Conservation (phyloP, 2,329 filamentous ascomycete genomes). For the Sordariomycetes sp. region DNA sequence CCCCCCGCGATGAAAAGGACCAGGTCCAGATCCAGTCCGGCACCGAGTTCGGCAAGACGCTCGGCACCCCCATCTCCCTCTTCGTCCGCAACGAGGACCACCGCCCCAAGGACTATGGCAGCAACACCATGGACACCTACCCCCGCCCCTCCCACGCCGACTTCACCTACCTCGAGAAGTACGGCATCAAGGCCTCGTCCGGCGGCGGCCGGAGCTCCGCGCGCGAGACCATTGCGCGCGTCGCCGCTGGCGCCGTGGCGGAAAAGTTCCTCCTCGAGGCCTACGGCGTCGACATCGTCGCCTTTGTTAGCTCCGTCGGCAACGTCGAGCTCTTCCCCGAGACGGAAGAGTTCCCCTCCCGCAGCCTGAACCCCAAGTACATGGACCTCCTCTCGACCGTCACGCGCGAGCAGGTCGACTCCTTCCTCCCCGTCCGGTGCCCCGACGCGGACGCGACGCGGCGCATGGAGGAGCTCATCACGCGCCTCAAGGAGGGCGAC, state of each 20-base stretch:
- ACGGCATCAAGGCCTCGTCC: conserved; percentile 82
- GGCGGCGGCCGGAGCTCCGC: conserved; percentile 85
- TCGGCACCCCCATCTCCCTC: conserved; percentile 84
- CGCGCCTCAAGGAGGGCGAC: conserved; percentile 59
- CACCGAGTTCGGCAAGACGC: conserved; percentile 76
- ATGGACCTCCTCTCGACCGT: conserved; percentile 60
- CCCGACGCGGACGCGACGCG: conserved; percentile 51
- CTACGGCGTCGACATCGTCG: conserved; percentile 81
- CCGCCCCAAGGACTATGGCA: conserved; percentile 80
- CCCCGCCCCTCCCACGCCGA: conserved; percentile 89
- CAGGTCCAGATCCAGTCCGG: conserved; percentile 85
- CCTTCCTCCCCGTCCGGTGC: conserved; percentile 76
- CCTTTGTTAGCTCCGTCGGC: conserved; percentile 80
- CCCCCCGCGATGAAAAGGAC: conserved; percentile 87
- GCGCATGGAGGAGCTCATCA: conserved; percentile 70
- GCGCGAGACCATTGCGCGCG: conserved; percentile 87
- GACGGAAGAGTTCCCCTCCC: conserved; percentile 51
- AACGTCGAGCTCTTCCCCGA: conserved; percentile 63
- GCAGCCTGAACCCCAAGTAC: conserved; percentile 67
- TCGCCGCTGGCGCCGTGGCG: conserved; percentile 82
- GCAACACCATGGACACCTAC: conserved; percentile 80
- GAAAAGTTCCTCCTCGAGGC: conserved; percentile 80
- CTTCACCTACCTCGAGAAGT: conserved; percentile 96
- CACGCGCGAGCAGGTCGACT: conserved; percentile 65
- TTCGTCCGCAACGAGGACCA: conserved; percentile 87